Conservation (phyloP, 140 eudicot genomes). For the Anethum foeniculum region DNA sequence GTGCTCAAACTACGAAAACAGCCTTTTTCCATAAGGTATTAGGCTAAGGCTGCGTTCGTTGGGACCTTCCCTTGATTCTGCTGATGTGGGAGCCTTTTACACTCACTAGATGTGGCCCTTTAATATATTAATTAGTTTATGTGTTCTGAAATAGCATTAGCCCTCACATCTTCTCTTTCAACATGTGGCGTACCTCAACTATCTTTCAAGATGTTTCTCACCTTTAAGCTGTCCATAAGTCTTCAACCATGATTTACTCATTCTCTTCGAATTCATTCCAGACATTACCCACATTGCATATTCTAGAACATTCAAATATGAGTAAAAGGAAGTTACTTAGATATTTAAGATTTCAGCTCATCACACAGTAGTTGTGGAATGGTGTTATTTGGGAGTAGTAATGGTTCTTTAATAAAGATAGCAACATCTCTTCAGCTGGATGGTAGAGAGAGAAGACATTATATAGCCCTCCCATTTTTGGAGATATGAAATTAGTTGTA, state of each 20-base stretch:
- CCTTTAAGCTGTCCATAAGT: not conserved
- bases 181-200: not conserved
- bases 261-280: not conserved
- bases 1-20: too few relatives aligned
- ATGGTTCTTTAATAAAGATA: conserved; percentile 1
- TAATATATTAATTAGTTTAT: too few relatives aligned
- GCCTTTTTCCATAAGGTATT: too few relatives aligned
- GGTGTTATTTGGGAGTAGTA: not conserved
- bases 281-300: not conserved
- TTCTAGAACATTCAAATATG: not conserved
- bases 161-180: not conserved
- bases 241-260: not conserved
- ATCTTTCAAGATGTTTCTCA: too few relatives aligned
- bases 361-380: not conserved
- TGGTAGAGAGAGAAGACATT: not conserved
- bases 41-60: not conserved
- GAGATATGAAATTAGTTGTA: not conserved
- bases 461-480: not conserved
- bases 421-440: not conserved
- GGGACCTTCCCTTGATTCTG: not conserved
- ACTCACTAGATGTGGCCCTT: not conserved
- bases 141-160: not conserved
- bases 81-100: not conserved
- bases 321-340: not conserved
- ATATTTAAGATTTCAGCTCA: not conserved